A percentile compares a stretch with the other conserved stretches of the same genome.
phyloP scores from a whole-genome alignment of 441 rosid species.

The Gossypium gossypioides region DNA sequence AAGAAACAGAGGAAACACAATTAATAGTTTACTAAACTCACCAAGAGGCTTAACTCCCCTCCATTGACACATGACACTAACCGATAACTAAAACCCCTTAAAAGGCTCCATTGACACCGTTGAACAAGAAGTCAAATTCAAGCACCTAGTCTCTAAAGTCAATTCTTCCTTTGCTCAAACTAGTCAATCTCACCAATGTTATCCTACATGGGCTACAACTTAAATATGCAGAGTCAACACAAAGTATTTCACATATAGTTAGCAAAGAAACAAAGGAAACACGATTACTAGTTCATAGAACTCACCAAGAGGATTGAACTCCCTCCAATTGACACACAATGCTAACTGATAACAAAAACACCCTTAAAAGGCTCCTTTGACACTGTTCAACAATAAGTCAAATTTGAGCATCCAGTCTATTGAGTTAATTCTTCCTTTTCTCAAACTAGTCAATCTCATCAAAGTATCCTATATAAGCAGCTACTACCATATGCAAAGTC shows the following conservation, averaged over 20 bases:
- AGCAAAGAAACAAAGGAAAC: not conserved
- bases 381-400: not conserved
- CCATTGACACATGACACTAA: no score
- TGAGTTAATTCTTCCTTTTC: not conserved
- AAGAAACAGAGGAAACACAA: no score
- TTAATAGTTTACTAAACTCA: conserved; percentile 26
- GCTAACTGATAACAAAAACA: not conserved
- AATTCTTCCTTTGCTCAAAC: not conserved
- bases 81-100: no score
- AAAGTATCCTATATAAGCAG: not conserved
- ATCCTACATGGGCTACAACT: no score
- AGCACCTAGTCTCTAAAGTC: not conserved
- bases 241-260: not conserved
- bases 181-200: not conserved
- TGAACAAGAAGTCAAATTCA: no score
- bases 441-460: not conserved
- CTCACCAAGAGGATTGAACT: conserved; percentile 70
- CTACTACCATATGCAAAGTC: not conserved
- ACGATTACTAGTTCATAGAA: no score
- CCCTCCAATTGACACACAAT: conserved; percentile 35
- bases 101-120: no score
- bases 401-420: not conserved
- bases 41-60: conserved; percentile 14
- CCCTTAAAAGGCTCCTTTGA: not conserved
- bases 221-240: not conserved